Evolutionary conservation across 345 rosid genomes (phyloP).

Genomic region (Reutealis trisperma): DNA sequence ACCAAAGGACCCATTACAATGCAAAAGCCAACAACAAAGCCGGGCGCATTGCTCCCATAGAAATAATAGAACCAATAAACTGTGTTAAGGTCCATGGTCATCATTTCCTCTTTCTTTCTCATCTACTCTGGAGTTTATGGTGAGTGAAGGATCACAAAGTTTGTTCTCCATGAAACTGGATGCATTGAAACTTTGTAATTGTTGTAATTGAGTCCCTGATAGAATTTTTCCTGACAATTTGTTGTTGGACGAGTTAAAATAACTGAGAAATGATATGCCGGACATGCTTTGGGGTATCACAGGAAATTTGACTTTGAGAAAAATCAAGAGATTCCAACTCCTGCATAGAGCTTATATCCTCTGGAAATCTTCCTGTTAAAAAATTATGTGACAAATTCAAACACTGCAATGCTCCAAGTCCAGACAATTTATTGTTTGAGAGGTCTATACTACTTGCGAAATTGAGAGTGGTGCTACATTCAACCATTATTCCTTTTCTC

Average conservation of each 20-base stretch:
- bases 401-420: conserved; percentile 22
- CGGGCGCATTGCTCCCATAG: not conserved
- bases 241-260: not conserved
- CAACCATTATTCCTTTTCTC: conserved; percentile 24
- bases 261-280: conserved; percentile 11
- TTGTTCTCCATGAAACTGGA: conserved; percentile 9
- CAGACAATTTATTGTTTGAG: conserved; percentile 16
- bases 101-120: not conserved
- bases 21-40: not conserved
- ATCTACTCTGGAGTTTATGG: not conserved
- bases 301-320: conserved; percentile 15
- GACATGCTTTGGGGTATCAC: conserved; percentile 30
- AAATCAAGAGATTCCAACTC: conserved; percentile 26
- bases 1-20: not conserved
- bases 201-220: conserved; percentile 16
- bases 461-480: conserved; percentile 24
- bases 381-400: conserved; percentile 27
- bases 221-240: conserved; percentile 19
- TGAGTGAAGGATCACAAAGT: conserved; percentile 5
- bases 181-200: not conserved
- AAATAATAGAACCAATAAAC: not conserved
- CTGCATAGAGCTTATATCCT: conserved; percentile 20
- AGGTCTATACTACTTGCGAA: conserved; percentile 27
- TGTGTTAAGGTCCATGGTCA: not conserved
- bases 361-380: conserved; percentile 19